These are phyloP conservation scores for Kregervanrija fluxuum DNA, from an alignment of 805 yeast genomes.

Conservation along the genomic window DNA sequence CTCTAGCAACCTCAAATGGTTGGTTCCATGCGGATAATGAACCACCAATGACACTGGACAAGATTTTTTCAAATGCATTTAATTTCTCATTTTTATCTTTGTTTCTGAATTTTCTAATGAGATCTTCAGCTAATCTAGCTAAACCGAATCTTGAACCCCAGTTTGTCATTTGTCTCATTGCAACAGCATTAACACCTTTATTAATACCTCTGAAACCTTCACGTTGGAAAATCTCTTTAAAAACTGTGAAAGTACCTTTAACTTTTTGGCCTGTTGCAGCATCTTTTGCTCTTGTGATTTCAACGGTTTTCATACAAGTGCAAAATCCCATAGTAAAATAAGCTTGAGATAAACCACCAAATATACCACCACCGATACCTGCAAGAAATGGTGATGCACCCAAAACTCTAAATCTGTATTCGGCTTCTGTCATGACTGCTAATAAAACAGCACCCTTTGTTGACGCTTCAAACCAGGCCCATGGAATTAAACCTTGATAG, in stretches of 20 bases:
- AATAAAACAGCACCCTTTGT: conserved; percentile 95
- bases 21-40: conserved; percentile 98
- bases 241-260: conserved; percentile 77
- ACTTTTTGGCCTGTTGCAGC: conserved; percentile 57
- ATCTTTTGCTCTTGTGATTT: conserved; percentile 86
- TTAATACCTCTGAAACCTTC: conserved; percentile 95
- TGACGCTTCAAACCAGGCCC: conserved; percentile 99
- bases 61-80: conserved; percentile 70
- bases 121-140: conserved; percentile 84
- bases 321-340: conserved; percentile 96
- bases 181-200: conserved; percentile 97
- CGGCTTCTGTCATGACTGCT: conserved; percentile 89
- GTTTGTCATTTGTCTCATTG: conserved; percentile 97
- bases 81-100: conserved; percentile 50
- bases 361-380: conserved; percentile 93
- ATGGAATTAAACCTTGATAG: conserved; percentile 95
- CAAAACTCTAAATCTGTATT: conserved; percentile 57
- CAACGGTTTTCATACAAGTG: conserved; percentile 98
- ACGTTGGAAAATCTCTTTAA: conserved; percentile 69
- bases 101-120: conserved; percentile 59
- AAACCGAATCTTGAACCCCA: conserved; percentile 98
- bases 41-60: conserved; percentile 89
- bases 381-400: conserved; percentile 70
- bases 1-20: conserved; percentile 96
- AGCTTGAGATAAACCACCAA: conserved; percentile 96